Conservation (phyloP, 371 early-diverging fungal species). For the Nematocida ironsii region DNA sequence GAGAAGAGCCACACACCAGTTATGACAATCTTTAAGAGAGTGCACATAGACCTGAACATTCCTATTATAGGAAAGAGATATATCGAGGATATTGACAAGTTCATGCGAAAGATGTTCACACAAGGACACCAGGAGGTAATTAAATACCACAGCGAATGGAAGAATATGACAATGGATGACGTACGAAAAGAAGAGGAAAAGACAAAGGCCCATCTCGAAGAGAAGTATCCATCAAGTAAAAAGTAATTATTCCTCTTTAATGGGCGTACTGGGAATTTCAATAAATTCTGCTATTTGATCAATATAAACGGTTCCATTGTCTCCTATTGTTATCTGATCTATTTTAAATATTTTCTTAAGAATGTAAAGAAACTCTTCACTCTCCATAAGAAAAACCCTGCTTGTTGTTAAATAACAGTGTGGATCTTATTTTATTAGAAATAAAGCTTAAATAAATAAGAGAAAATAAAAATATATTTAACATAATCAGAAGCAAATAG, state of each 20-base stretch:
- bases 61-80: constrained; percentile 65
- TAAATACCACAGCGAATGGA: constrained; percentile 66
- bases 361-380: constrained; percentile 4
- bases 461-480: no score
- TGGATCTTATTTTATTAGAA: not conserved
- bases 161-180: constrained; percentile 55
- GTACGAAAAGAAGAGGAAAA: constrained; percentile 61
- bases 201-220: constrained; percentile 19
- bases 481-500: no score
- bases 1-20: constrained; percentile 35
- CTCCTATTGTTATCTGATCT: constrained; percentile 38
- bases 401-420: not conserved
- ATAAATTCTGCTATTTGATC: not conserved
- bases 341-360: constrained; percentile 46
- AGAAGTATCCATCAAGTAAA: constrained; percentile 32
- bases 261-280: not conserved
- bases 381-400: not conserved
- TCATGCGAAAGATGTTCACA: constrained; percentile 61
- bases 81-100: constrained; percentile 61
- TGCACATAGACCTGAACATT: constrained; percentile 66
- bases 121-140: constrained; percentile 65
- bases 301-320: constrained; percentile 40
- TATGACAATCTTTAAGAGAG: constrained; percentile 66
- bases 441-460: no score
- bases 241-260: not conserved